These are phyloP conservation scores for Chalciporus piperatoides DNA, from an alignment of 1,284 basidiomycete genomes.

Conservation along the genomic window DNA sequence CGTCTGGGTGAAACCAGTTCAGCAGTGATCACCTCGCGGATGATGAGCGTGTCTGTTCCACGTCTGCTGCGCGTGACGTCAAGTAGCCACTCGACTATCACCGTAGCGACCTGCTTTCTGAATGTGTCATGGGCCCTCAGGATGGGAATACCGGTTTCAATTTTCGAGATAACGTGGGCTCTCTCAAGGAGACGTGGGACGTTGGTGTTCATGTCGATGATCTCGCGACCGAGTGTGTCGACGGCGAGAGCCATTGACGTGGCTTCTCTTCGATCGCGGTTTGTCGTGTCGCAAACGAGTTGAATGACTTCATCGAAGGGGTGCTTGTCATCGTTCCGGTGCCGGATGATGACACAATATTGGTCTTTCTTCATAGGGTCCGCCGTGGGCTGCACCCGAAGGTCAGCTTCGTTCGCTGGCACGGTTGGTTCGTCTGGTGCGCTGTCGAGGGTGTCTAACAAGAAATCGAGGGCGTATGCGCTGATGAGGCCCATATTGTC, in stretches of 20 bases:
- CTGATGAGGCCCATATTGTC: conserved; percentile 73
- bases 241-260: conserved; percentile 62
- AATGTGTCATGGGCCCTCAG: conserved; percentile 87
- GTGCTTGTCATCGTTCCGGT: conserved; percentile 89
- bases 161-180: conserved; percentile 78
- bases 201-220: conserved; percentile 77
- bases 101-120: conserved; percentile 80
- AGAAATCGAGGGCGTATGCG: conserved; percentile 76
- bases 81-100: conserved; percentile 82
- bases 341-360: conserved; percentile 85
- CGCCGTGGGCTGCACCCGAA: conserved; percentile 67
- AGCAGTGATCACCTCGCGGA: too few relatives aligned
- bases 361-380: conserved; percentile 77
- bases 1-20: too few relatives aligned
- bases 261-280: conserved; percentile 60
- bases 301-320: conserved; percentile 88
- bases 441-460: conserved; percentile 82
- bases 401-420: conserved; percentile 64
- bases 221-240: conserved; percentile 83
- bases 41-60: too few relatives aligned
- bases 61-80: too few relatives aligned
- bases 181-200: conserved; percentile 71
- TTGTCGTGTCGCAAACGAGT: conserved; percentile 69
- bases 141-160: conserved; percentile 91
- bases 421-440: conserved; percentile 77